Evolutionary conservation across 1,139 yeast species (phyloP), one percentile per base, ranked within the genome.

Genomic region (Taiozyma sp.): DNA sequence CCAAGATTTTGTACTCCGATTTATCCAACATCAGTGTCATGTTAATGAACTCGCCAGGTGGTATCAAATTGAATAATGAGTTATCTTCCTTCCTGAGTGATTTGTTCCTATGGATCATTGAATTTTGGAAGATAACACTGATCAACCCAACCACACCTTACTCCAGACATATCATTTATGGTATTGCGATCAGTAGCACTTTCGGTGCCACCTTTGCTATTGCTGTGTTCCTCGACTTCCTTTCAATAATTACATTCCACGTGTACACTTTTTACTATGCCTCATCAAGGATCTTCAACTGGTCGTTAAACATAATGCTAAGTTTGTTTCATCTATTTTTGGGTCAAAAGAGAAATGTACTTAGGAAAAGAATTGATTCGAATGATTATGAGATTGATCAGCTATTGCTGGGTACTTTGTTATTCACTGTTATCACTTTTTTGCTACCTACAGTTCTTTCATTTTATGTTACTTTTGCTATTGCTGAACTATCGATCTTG

Each of bases 1-100:
- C 68, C 21, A 59, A 61, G 14, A 49, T 74, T 7, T 57, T 71
- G 2, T 68, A 68, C 49, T 63, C 66, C 28, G 68, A 68, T 40
- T 68, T 85, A 47, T 71, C 75, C 42, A 59, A 64, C 3, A 68
- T 85, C 34, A 81, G 91, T 13, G 59, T 73, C 2, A 87, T 96
- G 95, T 74, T 95, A 37, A 89, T 91, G 70, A 80, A 80, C 57
- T 88, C 93, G 64, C 99, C 99, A 0, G 97, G 95, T 10, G 99
- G 99, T 3, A 83, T 95, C 62, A 95, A 95, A 63, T 76, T 95
- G 52, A 95, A 95, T 66, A 84, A 82, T 51, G 97, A 90, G 62
- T 73, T 95, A 37, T 91, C 97, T 0, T 76, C 75, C 29, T 95
- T 95, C 62, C 76, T 91, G 65, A 96, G 97, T 26, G 96, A 90